Base-by-base conservation (phyloP, 2,329 filamentous ascomycete genomes). In the Byssochlamys sp. region DNA sequence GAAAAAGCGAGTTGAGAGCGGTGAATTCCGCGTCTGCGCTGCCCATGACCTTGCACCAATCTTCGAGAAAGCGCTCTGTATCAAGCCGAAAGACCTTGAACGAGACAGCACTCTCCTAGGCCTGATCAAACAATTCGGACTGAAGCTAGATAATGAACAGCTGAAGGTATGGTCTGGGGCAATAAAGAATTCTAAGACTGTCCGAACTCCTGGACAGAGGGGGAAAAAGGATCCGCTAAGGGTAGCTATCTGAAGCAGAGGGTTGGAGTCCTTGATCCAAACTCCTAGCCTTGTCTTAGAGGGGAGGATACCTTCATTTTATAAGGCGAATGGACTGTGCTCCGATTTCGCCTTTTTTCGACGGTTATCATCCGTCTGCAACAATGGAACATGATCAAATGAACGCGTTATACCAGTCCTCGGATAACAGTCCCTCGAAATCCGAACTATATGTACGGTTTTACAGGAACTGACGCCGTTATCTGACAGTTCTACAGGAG, bases 1-100 rank as follows among this genome's bases (percentile, higher is more conserved):
- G 31, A 69, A 70, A 56, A 70, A 69, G 57, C 59, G 68, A 1
- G 58, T 62, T 5, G 63, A 67, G 19, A 70, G 61, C 7, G 60
- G 60, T 0, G 68, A 72, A 52, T 71, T 65, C 57, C 58, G 67
- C 1, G 60, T 71, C n/a, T 73, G 69, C 54, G 66, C 70, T n/a
- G 69, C 69, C 2, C 69, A 73, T 56, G 69, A 73, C 59, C 52
- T 72, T 45, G 67, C 68, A 24, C 66, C 65, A 1, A 59, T 70
- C 6, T 61, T 71, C 25, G 67, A 68, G 35, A 63, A 61, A 50
- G 63, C 58, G 1, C 64, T 73, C 49, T 57, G 57, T 11, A 65
- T 72, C 35, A 61, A 67, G 28, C 48, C 61, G 4, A 70, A 68
- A 58, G 62, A 64, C 26, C 51, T 72, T 29, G 60, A 60, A 14